Conservation (phyloP, 2,329 filamentous ascomycete species). For the Penicillium paneum region DNA sequence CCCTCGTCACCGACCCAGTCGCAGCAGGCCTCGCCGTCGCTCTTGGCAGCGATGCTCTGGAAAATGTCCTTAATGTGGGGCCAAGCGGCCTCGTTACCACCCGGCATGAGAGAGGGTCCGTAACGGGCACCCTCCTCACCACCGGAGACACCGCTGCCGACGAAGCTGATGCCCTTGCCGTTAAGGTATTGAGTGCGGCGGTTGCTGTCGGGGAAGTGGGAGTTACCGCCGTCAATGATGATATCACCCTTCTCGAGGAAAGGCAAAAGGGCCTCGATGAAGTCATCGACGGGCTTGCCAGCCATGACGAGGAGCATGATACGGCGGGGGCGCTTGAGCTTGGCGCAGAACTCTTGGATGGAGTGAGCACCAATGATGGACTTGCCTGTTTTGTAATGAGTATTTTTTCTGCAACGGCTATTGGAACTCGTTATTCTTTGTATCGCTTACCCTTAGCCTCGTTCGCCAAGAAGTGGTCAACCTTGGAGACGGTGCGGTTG, state of each 20-base stretch:
- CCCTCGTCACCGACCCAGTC: slow-evolving; percentile 99
- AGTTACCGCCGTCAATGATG: slow-evolving; percentile 99
- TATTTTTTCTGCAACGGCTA: not conserved
- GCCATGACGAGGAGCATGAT: slow-evolving; percentile 99
- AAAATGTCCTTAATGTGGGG: slow-evolving; percentile 98
- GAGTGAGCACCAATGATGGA: slow-evolving; percentile 90
- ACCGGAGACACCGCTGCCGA: slow-evolving; percentile 95
- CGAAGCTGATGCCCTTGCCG: slow-evolving; percentile 86
- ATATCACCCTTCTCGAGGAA: slow-evolving; percentile 84
- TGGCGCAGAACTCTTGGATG: slow-evolving; percentile 89
- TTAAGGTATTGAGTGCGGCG: slow-evolving; percentile 87
- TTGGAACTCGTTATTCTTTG: not conserved
- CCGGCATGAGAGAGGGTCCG: slow-evolving; percentile 96
- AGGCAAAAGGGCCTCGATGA: slow-evolving; percentile 91
- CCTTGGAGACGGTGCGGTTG: slow-evolving; percentile 98
- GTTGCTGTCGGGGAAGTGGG: slow-evolving; percentile 98
- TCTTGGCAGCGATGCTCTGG: slow-evolving; percentile 97
- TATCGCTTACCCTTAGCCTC: slow-evolving; percentile 69
- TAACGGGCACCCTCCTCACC: slow-evolving; percentile 99
- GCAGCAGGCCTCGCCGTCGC: slow-evolving; percentile 94
- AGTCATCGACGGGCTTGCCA: slow-evolving; percentile 95
- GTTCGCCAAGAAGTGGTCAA: slow-evolving; percentile 88
- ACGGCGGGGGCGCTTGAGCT: slow-evolving; percentile 95
- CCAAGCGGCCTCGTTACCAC: slow-evolving; percentile 98
- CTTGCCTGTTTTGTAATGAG: slow-evolving; percentile 62